Conservation (phyloP, 164 flowering plant genomes). For the Vitis rotundifolia region DNA sequence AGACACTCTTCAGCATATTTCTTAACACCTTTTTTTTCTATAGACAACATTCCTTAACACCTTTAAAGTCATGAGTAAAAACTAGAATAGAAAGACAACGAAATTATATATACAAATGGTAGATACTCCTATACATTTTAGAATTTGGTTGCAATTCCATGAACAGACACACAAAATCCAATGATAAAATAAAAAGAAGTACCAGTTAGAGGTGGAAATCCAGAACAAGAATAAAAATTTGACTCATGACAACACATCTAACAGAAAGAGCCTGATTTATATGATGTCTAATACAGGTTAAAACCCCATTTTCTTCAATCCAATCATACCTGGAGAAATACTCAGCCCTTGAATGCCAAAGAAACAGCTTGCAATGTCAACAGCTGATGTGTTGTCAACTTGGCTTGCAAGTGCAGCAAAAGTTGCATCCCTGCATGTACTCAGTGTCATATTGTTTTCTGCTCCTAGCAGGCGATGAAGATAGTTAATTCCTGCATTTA, state of each 20-base stretch:
- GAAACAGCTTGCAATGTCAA: slow-evolving; percentile 77
- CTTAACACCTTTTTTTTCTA: too few species aligned
- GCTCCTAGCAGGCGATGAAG: slow-evolving; percentile 64
- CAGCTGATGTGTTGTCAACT: slow-evolving; percentile 49
- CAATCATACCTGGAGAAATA: slow-evolving; percentile 48
- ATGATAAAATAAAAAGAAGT: not conserved
- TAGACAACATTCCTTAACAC: too few species aligned
- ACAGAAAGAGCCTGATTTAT: not conserved
- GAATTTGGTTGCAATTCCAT: too few species aligned
- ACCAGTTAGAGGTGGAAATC: not conserved
- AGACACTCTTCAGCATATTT: too few species aligned
- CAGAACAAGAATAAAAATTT: not conserved
- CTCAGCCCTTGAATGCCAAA: slow-evolving; percentile 74
- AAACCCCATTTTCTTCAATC: not conserved
- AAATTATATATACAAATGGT: too few species aligned
- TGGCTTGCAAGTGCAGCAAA: slow-evolving; percentile 86
- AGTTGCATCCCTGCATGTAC: slow-evolving; percentile 92
- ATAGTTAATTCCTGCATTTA: slow-evolving; percentile 72
- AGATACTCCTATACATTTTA: not conserved
- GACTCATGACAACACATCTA: not conserved
- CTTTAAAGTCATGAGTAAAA: not conserved
- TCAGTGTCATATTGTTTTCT: slow-evolving; percentile 73
- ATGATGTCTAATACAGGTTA: not conserved
- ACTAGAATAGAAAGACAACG: not conserved
- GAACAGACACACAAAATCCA: not conserved